Percentiles rank a stretch among this genome's conserved stretches.
Evolutionary conservation across 2,329 filamentous ascomycete genomes (phyloP).

Genomic region (Colletotrichum sp.): DNA sequence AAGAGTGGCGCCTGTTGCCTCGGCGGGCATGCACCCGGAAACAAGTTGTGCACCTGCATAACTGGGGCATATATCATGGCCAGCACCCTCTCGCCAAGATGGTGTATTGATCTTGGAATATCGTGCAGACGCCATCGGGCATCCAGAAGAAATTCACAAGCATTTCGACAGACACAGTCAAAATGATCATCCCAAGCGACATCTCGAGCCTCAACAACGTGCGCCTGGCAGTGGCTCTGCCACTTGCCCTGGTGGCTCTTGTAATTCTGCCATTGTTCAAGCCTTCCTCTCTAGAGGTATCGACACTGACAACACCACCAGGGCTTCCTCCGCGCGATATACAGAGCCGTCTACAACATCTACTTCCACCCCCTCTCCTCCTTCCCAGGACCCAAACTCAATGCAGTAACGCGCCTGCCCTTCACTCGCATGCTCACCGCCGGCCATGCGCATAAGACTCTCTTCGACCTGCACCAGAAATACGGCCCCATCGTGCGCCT

Average conservation of each 20-base stretch:
- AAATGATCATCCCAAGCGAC: slow-evolving; percentile 7
- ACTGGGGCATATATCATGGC: not conserved
- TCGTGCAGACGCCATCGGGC: not conserved
- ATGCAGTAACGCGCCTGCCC: slow-evolving; percentile 3
- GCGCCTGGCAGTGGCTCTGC: slow-evolving; percentile 6
- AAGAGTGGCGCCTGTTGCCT: not conserved
- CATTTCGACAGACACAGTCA: not conserved
- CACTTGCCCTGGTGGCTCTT: not conserved
- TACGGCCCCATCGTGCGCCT: slow-evolving; percentile 43
- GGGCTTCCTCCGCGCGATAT: not conserved
- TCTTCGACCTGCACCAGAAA: slow-evolving; percentile 16
- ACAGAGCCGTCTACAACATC: slow-evolving; percentile 31
- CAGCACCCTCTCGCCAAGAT: not conserved
- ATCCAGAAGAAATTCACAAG: not conserved
- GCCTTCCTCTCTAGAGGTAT: not conserved
- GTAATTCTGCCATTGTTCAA: not conserved
- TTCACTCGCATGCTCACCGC: not conserved
- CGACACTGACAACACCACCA: not conserved
- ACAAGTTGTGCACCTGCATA: not conserved
- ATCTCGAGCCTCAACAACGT: not conserved
- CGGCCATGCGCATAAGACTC: not conserved
- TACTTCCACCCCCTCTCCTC: slow-evolving; percentile 35
- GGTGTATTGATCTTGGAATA: not conserved
- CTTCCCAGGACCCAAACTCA: slow-evolving; percentile 32
- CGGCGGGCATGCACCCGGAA: not conserved